These are phyloP conservation scores for Seiridium cupressi DNA, from an alignment of 2,329 filamentous ascomycete species.

Conservation along the genomic window DNA sequence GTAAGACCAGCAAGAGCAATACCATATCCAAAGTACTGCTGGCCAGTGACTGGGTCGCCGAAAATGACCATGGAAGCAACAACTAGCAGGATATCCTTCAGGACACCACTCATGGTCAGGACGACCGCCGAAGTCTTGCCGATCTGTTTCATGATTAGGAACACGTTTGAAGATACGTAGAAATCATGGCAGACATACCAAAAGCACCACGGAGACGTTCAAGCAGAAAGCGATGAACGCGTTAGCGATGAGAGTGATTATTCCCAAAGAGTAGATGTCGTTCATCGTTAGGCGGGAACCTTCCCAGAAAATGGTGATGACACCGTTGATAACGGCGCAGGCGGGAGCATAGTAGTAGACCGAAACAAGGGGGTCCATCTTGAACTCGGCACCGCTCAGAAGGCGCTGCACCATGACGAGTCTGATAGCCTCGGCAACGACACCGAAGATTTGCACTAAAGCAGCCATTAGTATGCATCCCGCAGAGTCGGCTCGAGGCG, in stretches of 20 bases:
- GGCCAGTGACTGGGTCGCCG: constrained; percentile 60
- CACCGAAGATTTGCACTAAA: constrained; percentile 68
- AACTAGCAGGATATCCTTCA: constrained; percentile 72
- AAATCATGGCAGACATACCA: constrained; percentile 55
- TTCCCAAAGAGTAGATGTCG: constrained; percentile 65
- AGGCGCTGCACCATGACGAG: constrained; percentile 85
- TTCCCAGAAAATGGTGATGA: constrained; percentile 70
- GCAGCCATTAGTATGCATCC: no score
- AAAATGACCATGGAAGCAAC: constrained; percentile 66
- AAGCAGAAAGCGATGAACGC: constrained; percentile 75
- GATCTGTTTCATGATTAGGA: constrained; percentile 37
- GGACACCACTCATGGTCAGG: constrained; percentile 68
- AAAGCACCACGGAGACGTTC: constrained; percentile 80
- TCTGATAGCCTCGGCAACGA: constrained; percentile 77
- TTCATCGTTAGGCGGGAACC: constrained; percentile 62
- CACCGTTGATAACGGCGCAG: constrained; percentile 77
- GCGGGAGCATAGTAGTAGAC: constrained; percentile 89
- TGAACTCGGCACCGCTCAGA: constrained; percentile 73
- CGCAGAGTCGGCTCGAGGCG: no score
- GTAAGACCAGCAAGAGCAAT: constrained; percentile 46
- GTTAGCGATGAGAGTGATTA: constrained; percentile 67
- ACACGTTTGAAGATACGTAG: not conserved
- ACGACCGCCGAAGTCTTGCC: constrained; percentile 73
- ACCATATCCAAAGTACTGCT: constrained; percentile 69
- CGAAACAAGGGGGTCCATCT: constrained; percentile 87